Percentiles rank a stretch among this genome's conserved stretches.
Evolutionary conservation across 2,329 filamentous ascomycete species (phyloP).

Genomic region (Exophiala xenobiotica): DNA sequence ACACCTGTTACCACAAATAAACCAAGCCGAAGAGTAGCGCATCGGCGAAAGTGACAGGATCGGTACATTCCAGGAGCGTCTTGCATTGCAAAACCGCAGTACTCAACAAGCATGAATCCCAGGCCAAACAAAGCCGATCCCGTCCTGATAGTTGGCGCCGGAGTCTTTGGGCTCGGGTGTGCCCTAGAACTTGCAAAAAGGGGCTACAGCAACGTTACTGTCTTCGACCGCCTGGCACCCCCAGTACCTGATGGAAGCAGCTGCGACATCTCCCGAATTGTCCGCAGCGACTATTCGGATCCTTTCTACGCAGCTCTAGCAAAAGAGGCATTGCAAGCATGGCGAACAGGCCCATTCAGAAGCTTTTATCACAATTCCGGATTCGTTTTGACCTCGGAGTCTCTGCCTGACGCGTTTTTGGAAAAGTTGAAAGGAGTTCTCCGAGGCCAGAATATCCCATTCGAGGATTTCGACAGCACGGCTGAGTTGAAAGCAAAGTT

Average conservation of each 20-base stretch:
- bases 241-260: slow-evolving; percentile 59
- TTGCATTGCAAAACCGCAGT: neutral
- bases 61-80: neutral
- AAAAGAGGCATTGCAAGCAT: slow-evolving; percentile 67
- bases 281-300: slow-evolving; percentile 77
- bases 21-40: neutral
- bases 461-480: slow-evolving; percentile 15
- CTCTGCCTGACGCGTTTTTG: slow-evolving; percentile 30
- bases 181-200: slow-evolving; percentile 70
- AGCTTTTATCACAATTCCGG: slow-evolving; percentile 33
- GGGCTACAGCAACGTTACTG: slow-evolving; percentile 52
- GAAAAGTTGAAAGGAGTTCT: slow-evolving; percentile 1
- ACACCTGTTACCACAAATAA: neutral
- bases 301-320: slow-evolving; percentile 72
- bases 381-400: slow-evolving; percentile 35
- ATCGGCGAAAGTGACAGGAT: neutral
- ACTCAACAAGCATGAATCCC: neutral
- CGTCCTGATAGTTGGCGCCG: slow-evolving; percentile 65
- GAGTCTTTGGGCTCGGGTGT: slow-evolving; percentile 64
- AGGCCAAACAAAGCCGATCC: neutral
- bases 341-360: slow-evolving; percentile 46
- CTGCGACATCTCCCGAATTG: slow-evolving; percentile 61
- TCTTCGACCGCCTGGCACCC: slow-evolving; percentile 58
- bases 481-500: slow-evolving; percentile 38
- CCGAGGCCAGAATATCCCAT: neutral